These are phyloP conservation scores for Trichocladium antarcticum DNA, from an alignment of 495 filamentous ascomycete species.

Conservation along the genomic window DNA sequence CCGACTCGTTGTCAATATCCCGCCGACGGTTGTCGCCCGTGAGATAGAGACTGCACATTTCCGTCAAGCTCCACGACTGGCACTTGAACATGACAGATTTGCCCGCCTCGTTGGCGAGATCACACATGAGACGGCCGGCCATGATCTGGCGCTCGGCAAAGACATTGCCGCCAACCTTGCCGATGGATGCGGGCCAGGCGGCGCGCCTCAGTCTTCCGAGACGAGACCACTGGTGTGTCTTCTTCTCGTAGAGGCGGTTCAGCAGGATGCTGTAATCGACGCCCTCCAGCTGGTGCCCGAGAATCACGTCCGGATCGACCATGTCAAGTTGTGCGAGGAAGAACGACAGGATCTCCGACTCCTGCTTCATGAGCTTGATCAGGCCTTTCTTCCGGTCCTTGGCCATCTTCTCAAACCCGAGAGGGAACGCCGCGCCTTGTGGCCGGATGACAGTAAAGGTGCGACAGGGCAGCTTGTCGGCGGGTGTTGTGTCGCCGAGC, in stretches of 20 bases:
- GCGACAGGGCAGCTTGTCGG: conserved; percentile 77
- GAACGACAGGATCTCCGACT: conserved; percentile 69
- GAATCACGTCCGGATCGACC: conserved; percentile 83
- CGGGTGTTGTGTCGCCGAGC: conserved; percentile 73
- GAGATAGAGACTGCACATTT: conserved; percentile 90
- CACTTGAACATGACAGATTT: conserved; percentile 97
- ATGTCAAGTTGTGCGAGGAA: conserved; percentile 81
- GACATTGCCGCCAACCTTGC: conserved; percentile 74
- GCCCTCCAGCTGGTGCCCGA: conserved; percentile 94
- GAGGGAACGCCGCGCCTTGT: conserved; percentile 58
- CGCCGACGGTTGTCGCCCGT: conserved; percentile 52
- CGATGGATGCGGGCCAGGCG: conserved; percentile 81
- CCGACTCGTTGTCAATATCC: conserved; percentile 78
- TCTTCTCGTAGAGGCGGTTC: conserved; percentile 77
- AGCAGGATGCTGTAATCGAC: conserved; percentile 89
- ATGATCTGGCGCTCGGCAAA: conserved; percentile 86
- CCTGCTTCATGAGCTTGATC: conserved; percentile 69
- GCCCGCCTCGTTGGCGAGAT: conserved; percentile 91
- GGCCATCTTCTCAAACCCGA: conserved; percentile 69
- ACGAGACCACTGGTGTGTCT: conserved; percentile 83
- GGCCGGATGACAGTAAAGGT: conserved; percentile 90
- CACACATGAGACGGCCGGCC: conserved; percentile 81
- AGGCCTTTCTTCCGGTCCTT: conserved; percentile 51
- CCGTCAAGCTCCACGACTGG: conserved; percentile 92
- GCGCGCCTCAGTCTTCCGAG: conserved; percentile 75